Conservation (phyloP, 1,139 yeast species). For the Kazachstania sp. region DNA sequence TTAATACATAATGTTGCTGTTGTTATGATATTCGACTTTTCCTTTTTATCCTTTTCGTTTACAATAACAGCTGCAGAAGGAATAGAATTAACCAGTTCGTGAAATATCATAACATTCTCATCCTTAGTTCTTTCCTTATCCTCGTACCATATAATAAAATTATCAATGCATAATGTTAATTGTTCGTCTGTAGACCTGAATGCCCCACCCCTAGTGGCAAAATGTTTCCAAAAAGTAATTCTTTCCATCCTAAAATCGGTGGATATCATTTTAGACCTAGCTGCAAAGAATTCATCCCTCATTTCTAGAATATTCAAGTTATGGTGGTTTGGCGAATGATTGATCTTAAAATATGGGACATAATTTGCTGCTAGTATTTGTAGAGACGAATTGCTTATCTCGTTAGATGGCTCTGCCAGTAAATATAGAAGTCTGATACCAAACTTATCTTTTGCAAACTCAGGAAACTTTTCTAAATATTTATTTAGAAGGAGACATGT, state of each 20-base stretch:
- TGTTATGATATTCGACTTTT: background rate
- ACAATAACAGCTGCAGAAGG: slow-evolving; percentile 7
- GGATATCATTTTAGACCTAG: no score
- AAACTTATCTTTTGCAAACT: background rate
- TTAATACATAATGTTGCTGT: slow-evolving; percentile 3
- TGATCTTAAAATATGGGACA: background rate
- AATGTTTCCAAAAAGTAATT: slow-evolving; percentile 47
- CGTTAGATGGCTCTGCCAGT: slow-evolving; percentile 44
- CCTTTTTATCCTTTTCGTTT: slow-evolving; percentile 6
- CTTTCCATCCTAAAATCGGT: slow-evolving; percentile 8
- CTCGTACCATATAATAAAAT: slow-evolving; percentile 36
- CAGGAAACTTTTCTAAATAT: slow-evolving; percentile 18
- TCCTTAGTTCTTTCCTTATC: background rate
- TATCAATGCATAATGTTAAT: slow-evolving; percentile 38
- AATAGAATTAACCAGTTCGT: slow-evolving; percentile 14
- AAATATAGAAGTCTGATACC: slow-evolving; percentile 39
- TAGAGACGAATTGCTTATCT: slow-evolving; percentile 31
- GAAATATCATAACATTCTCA: background rate
- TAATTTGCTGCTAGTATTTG: background rate
- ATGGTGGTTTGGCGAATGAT: background rate
- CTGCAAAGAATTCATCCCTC: background rate
- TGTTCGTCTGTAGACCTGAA: slow-evolving; percentile 44
- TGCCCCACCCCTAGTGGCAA: slow-evolving; percentile 53
- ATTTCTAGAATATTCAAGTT: background rate
- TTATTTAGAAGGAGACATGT: slow-evolving; percentile 36